These are phyloP conservation scores for Blastocystis hominis DNA, from an alignment of 352 stramenopile species.

Conservation along the genomic window DNA sequence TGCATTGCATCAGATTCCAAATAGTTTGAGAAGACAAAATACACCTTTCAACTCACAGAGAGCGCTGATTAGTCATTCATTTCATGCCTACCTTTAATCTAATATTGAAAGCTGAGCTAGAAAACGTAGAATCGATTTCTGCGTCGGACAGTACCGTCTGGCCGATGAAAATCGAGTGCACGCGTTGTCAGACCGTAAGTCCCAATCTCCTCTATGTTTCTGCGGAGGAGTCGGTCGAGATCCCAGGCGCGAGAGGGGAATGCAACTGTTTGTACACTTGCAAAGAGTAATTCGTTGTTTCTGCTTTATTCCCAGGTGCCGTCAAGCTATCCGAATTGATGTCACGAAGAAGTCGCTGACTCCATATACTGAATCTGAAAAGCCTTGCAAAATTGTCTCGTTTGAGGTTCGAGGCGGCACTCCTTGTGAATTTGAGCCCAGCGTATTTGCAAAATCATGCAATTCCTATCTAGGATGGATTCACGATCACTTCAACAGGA, in stretches of 20 bases:
- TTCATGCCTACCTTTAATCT: conserved; percentile 19
- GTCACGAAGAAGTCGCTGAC: neutral
- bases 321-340: conserved; percentile 5
- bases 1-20: no score
- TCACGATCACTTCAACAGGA: neutral
- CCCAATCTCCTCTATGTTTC: conserved; percentile 10
- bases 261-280: conserved; percentile 55
- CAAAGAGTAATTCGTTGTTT: neutral
- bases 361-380: neutral
- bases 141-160: conserved; percentile 7
- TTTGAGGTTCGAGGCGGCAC: conserved; percentile 43
- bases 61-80: no score
- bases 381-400: neutral
- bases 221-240: neutral
- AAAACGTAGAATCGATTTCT: conserved; percentile 50
- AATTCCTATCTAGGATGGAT: conserved; percentile 27
- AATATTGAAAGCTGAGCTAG: conserved; percentile 7
- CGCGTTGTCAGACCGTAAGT: neutral
- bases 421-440: conserved; percentile 2
- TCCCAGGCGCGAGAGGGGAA: neutral
- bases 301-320: neutral
- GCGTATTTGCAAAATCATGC: neutral
- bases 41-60: no score
- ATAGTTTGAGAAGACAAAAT: no score
- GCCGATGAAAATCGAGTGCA: conserved; percentile 20